phyloP scores from a whole-genome alignment of 2,329 filamentous ascomycete species.

The Cladosporium sphaerospermum region DNA sequence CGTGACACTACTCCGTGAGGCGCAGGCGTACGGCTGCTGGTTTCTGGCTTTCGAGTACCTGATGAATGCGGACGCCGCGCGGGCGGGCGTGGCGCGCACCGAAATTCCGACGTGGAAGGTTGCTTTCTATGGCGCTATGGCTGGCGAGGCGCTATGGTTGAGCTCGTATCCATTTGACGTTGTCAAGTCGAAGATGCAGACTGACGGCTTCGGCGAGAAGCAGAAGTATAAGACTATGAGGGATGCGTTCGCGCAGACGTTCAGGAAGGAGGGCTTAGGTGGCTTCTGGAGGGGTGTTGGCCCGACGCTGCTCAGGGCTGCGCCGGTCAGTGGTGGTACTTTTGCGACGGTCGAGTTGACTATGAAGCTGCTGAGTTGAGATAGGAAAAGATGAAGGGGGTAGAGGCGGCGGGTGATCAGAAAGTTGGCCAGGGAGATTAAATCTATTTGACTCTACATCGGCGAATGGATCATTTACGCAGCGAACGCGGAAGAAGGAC shows the following conservation, averaged over 20 bases:
- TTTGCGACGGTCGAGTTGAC: slow-evolving; percentile 63
- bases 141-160: slow-evolving; percentile 91
- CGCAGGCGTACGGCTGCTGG: slow-evolving; percentile 92
- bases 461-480: too few species aligned
- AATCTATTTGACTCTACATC: too few species aligned
- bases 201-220: slow-evolving; percentile 72
- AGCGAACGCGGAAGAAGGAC: too few species aligned
- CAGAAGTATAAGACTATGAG: slow-evolving; percentile 76
- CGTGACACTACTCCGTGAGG: slow-evolving; percentile 83
- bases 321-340: slow-evolving; percentile 96
- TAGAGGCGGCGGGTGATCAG: not conserved
- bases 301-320: slow-evolving; percentile 84
- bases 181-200: slow-evolving; percentile 99
- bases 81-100: slow-evolving; percentile 68
- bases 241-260: slow-evolving; percentile 83
- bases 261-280: slow-evolving; percentile 63
- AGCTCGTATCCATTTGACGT: slow-evolving; percentile 94
- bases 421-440: too few species aligned
- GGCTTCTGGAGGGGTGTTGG: slow-evolving; percentile 95
- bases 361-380: slow-evolving; percentile 35
- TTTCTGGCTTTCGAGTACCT: slow-evolving; percentile 93
- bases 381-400: not conserved
- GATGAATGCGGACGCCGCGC: slow-evolving; percentile 81
- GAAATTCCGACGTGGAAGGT: slow-evolving; percentile 80
- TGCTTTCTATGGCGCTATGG: slow-evolving; percentile 84